phyloP scores from a whole-genome alignment of 768 basidiomycete genomes.

The Rhizopogon vesiculosus region DNA sequence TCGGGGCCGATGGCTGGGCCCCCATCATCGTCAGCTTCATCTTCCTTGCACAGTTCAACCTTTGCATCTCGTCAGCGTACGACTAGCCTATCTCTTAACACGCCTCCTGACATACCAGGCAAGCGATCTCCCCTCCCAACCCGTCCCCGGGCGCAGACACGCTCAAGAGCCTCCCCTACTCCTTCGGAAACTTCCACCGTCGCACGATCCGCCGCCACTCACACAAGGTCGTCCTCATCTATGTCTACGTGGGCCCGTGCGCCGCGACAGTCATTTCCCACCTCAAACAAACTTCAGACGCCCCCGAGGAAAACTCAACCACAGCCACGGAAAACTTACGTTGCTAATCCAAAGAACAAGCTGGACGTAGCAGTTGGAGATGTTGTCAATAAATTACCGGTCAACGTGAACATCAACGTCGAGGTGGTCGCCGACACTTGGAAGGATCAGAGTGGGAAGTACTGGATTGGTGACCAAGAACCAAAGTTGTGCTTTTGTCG shows the following conservation, averaged over 20 bases:
- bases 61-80: slow-evolving; percentile 85
- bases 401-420: slow-evolving; percentile 78
- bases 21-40: slow-evolving; percentile 21
- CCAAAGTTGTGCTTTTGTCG: slow-evolving; percentile 89
- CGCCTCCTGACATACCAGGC: slow-evolving; percentile 31
- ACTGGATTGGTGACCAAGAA: slow-evolving; percentile 93
- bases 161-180: slow-evolving; percentile 53
- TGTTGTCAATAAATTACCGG: slow-evolving; percentile 84
- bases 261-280: slow-evolving; percentile 57
- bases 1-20: slow-evolving; percentile 59
- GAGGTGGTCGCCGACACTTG: slow-evolving; percentile 80
- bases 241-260: slow-evolving; percentile 66
- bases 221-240: slow-evolving; percentile 38
- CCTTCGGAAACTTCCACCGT: slow-evolving; percentile 53
- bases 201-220: slow-evolving; percentile 40
- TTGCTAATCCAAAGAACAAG: slow-evolving; percentile 87
- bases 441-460: slow-evolving; percentile 92
- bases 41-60: slow-evolving; percentile 54
- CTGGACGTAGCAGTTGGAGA: slow-evolving; percentile 91
- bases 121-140: slow-evolving; percentile 25
- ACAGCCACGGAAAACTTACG: slow-evolving; percentile 60
- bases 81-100: slow-evolving; percentile 50
- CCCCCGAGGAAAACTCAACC: slow-evolving; percentile 38
- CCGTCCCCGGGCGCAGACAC: slow-evolving; percentile 38
- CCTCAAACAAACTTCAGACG: slow-evolving; percentile 37